Base-by-base conservation (phyloP, 257 asterid genomes). In the Penstemon barbatus region DNA sequence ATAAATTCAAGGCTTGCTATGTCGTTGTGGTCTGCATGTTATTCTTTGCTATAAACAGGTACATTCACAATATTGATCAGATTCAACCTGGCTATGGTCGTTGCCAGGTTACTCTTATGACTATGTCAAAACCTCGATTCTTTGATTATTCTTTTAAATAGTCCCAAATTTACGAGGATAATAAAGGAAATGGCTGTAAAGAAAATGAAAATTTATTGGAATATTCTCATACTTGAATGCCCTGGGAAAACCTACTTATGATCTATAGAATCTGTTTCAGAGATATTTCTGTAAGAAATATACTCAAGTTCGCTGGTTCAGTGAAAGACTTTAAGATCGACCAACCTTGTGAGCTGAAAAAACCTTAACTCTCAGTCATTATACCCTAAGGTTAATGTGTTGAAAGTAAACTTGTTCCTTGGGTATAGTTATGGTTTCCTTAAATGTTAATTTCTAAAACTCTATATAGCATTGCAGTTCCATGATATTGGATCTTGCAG, bases 371-470 rank as follows among this genome's bases (percentile, higher is more conserved):
- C 41, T 9, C 18, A 10, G 53, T 39, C 51, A 60, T 39, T 50
- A 11, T 52, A 41, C 42, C 58, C 38, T 25, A 57, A 58, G 13
- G 8, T 39, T 56, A 59, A 51, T 40, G 61, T 39, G 8, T 63
- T 38, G 18, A 39, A 48, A 10, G 12, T 61, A 33, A 12, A 39
- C 37, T 51, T 51, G 25, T 39, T 53, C 61, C 37, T 48, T 40
- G 42, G 39, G 54, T 38, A 38, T 52, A 49, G 63, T 0, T 38
- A 51, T 60, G 8, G 42, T 57, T 56, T 66, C 15, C 62, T 12
- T 42, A 54, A 51, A 58, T 44, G 37, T 18, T 60, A 60, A 44
- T 61, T 44, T 65, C 39, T 9, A 61, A 59, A 52, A 37, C 54
- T 45, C 12, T 57, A 59, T 52, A 48, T 42, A 61, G 54, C 43